Evolutionary conservation across 2,329 filamentous ascomycete species (phyloP).

Genomic region (Dothiorella sarmentorum): DNA sequence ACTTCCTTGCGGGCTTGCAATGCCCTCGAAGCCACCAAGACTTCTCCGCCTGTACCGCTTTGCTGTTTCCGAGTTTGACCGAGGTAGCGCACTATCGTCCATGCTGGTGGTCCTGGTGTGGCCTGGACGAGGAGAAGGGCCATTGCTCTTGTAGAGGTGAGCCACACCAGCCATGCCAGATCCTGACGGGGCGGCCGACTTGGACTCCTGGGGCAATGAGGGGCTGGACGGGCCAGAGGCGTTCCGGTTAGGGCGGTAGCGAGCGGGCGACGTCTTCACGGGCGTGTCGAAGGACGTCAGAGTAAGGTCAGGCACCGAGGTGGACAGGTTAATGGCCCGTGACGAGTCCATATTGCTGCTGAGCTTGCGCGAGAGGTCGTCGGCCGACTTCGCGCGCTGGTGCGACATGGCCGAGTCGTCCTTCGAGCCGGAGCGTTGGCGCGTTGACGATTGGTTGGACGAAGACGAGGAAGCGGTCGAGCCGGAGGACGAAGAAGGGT

Average conservation of each 20-base stretch:
- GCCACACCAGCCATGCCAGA: conserved; percentile 54
- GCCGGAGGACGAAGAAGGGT: conserved; percentile 41
- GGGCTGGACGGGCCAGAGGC: conserved; percentile 7
- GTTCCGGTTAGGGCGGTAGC: conserved; percentile 64
- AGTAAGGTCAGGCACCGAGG: conserved; percentile 53
- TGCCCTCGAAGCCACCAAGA: conserved; percentile 62
- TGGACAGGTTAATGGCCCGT: conserved; percentile 49
- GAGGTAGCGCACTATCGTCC: conserved; percentile 68
- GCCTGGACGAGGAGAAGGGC: conserved; percentile 36
- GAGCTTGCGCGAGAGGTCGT: conserved; percentile 22
- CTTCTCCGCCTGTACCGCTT: conserved; percentile 80
- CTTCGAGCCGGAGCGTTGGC: conserved; percentile 35
- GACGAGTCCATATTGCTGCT: conserved; percentile 27
- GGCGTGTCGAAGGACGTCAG: conserved; percentile 55
- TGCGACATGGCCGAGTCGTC: conserved; percentile 48
- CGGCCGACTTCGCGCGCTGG: conserved; percentile 24
- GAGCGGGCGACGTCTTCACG: conserved; percentile 70
- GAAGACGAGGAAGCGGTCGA: conserved; percentile 49
- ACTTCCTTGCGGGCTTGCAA: conserved; percentile 22
- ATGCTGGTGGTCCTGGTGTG: conserved; percentile 59
- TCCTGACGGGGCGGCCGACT: conserved; percentile 48
- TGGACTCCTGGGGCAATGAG: conserved; percentile 18
- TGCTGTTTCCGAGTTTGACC: conserved; percentile 61
- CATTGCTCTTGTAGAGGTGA: conserved; percentile 47
- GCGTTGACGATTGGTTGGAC: conserved; percentile 45